A percentile compares a stretch with the other conserved stretches of the same genome.
Evolutionary conservation across 139 green algal species (phyloP).

Genomic region (Pleodorina starrii): DNA sequence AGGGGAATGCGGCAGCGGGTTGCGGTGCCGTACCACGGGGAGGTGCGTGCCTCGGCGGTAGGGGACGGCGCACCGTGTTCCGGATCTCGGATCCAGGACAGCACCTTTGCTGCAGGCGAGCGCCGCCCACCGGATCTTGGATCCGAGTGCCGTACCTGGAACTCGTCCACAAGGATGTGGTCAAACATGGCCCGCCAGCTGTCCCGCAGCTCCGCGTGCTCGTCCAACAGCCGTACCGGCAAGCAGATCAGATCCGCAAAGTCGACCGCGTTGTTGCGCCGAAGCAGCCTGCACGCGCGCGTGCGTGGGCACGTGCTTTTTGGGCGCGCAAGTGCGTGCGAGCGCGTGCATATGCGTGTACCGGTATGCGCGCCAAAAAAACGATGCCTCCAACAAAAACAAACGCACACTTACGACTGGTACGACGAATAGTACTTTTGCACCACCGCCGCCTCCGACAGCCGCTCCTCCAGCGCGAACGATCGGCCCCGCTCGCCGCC

Average conservation of each 20-base stretch:
- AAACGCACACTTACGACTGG: constrained; percentile 15
- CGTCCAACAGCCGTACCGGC: constrained; percentile 54
- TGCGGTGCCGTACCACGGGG: too few relatives aligned
- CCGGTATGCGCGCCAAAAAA: not conserved
- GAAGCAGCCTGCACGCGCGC: constrained; percentile 22
- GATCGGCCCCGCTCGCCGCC: too few relatives aligned
- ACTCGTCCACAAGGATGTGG: constrained; percentile 70
- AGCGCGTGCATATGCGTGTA: not conserved
- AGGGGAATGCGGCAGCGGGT: too few relatives aligned
- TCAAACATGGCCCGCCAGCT: constrained; percentile 15
- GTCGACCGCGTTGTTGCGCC: constrained; percentile 48
- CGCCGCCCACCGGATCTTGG: not conserved
- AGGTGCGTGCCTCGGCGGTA: too few relatives aligned
- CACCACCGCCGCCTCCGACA: not conserved
- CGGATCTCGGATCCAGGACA: too few relatives aligned
- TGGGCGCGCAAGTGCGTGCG: not conserved
- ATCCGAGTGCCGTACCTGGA: constrained; percentile 41
- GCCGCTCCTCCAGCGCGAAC: too few relatives aligned
- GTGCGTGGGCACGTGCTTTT: too few relatives aligned
- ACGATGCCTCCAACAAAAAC: too few relatives aligned
- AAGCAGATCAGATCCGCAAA: constrained; percentile 63
- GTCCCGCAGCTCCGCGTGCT: not conserved
- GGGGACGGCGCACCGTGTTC: too few relatives aligned
- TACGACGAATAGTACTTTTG: not conserved
- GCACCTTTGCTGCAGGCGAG: not conserved